Percentiles rank a stretch among this genome's conserved stretches.
Evolutionary conservation across 1,139 yeast genomes (phyloP).

Genomic region (Neolecta irregularis): DNA sequence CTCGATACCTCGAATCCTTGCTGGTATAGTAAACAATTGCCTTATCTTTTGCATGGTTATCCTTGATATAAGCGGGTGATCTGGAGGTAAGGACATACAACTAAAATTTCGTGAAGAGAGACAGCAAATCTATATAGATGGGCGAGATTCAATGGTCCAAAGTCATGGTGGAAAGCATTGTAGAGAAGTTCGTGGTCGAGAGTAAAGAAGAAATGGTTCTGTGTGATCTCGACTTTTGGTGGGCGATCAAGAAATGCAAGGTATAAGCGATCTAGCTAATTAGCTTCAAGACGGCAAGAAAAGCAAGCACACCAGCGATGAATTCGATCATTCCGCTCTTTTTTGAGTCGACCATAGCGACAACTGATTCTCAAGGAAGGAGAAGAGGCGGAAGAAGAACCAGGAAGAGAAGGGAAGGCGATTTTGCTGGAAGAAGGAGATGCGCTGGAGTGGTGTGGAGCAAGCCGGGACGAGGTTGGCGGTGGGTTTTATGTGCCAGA

Average conservation of each 20-base stretch:
- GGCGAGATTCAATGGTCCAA: constrained; percentile 90
- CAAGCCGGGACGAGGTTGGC: too few species aligned
- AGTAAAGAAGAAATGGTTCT: constrained; percentile 46
- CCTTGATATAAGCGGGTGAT: constrained; percentile 9
- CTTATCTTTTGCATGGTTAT: constrained; percentile 66
- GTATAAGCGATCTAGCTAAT: constrained; percentile 52
- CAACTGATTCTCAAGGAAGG: too few species aligned
- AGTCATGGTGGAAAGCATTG: constrained; percentile 84
- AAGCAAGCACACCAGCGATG: too few species aligned
- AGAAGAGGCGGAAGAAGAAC: too few species aligned
- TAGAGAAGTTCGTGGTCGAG: constrained; percentile 85
- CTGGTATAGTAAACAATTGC: constrained; percentile 84
- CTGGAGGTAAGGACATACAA: not conserved
- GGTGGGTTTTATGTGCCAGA: too few species aligned
- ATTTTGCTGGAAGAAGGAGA: too few species aligned
- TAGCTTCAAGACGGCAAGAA: not conserved
- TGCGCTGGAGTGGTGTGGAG: too few species aligned
- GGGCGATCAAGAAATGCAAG: constrained; percentile 74
- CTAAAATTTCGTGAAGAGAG: constrained; percentile 62
- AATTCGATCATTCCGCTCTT: too few species aligned
- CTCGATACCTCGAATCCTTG: constrained; percentile 62
- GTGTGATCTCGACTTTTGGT: constrained; percentile 62
- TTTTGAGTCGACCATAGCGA: too few species aligned
- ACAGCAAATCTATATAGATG: constrained; percentile 91
- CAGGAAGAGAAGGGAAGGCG: too few species aligned